Conservation (phyloP, 2,329 filamentous ascomycete genomes). For the Penicillium griseofulvum region DNA sequence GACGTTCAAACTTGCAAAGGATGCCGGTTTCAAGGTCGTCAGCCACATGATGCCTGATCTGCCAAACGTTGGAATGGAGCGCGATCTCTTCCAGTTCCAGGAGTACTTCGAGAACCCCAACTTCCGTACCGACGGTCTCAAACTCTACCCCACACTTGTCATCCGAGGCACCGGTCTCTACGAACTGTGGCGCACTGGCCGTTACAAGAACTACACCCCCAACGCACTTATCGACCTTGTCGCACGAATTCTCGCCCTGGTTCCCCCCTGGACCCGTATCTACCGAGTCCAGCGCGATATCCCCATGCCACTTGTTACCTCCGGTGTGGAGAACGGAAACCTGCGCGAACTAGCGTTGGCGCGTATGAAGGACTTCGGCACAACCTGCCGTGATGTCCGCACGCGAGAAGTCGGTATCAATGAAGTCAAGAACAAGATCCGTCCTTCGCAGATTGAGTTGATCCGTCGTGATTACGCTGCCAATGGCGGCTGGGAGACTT, state of each 20-base stretch:
- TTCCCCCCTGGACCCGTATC: slow-evolving; percentile 97
- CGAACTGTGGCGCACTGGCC: slow-evolving; percentile 92
- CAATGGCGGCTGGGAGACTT: slow-evolving; percentile 98
- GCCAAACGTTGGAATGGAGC: slow-evolving; percentile 97
- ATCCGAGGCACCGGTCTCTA: slow-evolving; percentile 96
- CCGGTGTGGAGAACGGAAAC: slow-evolving; percentile 96
- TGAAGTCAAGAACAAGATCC: slow-evolving; percentile 98
- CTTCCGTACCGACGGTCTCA: slow-evolving; percentile 93
- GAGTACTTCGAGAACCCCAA: slow-evolving; percentile 97
- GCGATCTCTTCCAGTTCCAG: slow-evolving; percentile 92
- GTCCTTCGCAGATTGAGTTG: slow-evolving; percentile 92
- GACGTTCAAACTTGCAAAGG: slow-evolving; percentile 95
- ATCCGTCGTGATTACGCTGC: slow-evolving; percentile 90
- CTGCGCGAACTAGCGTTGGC: slow-evolving; percentile 87
- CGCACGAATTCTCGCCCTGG: slow-evolving; percentile 88
- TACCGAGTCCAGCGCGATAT: slow-evolving; percentile 98
- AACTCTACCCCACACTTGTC: slow-evolving; percentile 96
- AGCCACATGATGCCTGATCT: slow-evolving; percentile 99
- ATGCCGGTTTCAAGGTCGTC: slow-evolving; percentile 97
- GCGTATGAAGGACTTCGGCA: slow-evolving; percentile 99
- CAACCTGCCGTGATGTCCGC: slow-evolving; percentile 90
- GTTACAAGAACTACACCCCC: slow-evolving; percentile 98
- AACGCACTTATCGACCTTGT: slow-evolving; percentile 95
- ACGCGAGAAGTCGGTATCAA: slow-evolving; percentile 98
- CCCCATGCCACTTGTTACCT: slow-evolving; percentile 99